phyloP scores from a whole-genome alignment of 306 rosid species.

The Medicago lupulina region DNA sequence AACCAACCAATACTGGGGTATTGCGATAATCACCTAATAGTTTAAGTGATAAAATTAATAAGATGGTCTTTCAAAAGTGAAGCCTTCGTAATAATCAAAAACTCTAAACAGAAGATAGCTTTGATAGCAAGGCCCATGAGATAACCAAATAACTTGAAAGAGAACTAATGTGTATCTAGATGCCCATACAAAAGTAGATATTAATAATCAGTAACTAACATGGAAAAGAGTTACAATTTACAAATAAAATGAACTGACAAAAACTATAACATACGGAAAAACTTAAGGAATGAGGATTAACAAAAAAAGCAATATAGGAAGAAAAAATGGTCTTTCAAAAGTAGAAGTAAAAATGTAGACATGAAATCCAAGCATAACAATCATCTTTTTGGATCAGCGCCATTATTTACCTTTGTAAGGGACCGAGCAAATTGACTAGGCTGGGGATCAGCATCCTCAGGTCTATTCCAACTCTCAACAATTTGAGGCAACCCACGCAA shows the following conservation, averaged over 20 bases:
- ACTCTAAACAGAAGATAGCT: conserved; percentile 7
- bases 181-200: not conserved
- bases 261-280: not conserved
- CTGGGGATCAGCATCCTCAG: conserved; percentile 87
- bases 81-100: conserved; percentile 5
- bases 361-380: conserved; percentile 15
- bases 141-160: conserved; percentile 3
- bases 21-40: not conserved
- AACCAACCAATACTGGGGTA: conserved; percentile 6
- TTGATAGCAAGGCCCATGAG: not conserved
- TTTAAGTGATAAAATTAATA: conserved; percentile 2
- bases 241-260: not conserved
- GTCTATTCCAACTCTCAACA: conserved; percentile 97
- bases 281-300: not conserved
- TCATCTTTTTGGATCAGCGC: conserved; percentile 10
- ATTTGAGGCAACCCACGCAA: conserved; percentile 91
- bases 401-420: conserved; percentile 79
- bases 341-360: not conserved
- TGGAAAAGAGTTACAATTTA: not conserved
- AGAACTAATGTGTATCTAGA: not conserved
- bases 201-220: not conserved
- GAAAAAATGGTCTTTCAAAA: no score
- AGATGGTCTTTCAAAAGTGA: conserved; percentile 4
- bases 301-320: not conserved
- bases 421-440: conserved; percentile 97